Base-by-base conservation (phyloP, 148 eudicot species). In the Chenopodium suecicum region DNA sequence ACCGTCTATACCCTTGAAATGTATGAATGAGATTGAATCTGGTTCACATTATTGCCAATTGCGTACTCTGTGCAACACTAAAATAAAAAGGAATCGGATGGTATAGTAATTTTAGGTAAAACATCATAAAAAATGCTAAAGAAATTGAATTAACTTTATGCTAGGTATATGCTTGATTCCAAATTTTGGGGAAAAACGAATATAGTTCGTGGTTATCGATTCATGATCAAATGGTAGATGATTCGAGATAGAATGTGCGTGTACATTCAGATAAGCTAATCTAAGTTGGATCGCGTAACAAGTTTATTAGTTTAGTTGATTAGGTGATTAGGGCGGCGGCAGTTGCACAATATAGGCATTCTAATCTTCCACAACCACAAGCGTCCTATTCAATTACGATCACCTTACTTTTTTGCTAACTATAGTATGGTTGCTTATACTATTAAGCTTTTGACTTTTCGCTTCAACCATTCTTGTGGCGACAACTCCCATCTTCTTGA, bases 381-480 rank as follows among this genome's bases (percentile, higher is more conserved):
- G 82, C 17, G 82, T 79, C 79, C 34, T 27, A 82, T 68, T 82
- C 74, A 68, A 54, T 20, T 17, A 13, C 69, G 20, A 48, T 69
- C 65, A 78, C 69, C 29, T 68, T 74, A 47, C 25, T 66, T 48
- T 31, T 74, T 74, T n/a, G 41, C 77, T 48, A 74, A 74, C 37
- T 74, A 74, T 52, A 25, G 23, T n/a, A 32, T 74, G 63, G 77
- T 74, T 78, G 78, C 41, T 65, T 46, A 68, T 82, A 52, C 77
- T 74, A 74, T 52, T 50, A 74, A 74, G 77, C 77, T 74, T 74
- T 74, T 74, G 77, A 82, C 62, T 32, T 56, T 68, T 76, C 20
- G 31, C 8, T 4, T 73, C n/a, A 50, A 52, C 63, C 62, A 50
- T 50, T 74, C 77, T 74, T 74, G 34, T 25, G 27, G 77, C 16